Evolutionary conservation across 116 monocot genomes (phyloP), one percentile per base, ranked within the genome.

Genomic region (Posidonia oceanica): DNA sequence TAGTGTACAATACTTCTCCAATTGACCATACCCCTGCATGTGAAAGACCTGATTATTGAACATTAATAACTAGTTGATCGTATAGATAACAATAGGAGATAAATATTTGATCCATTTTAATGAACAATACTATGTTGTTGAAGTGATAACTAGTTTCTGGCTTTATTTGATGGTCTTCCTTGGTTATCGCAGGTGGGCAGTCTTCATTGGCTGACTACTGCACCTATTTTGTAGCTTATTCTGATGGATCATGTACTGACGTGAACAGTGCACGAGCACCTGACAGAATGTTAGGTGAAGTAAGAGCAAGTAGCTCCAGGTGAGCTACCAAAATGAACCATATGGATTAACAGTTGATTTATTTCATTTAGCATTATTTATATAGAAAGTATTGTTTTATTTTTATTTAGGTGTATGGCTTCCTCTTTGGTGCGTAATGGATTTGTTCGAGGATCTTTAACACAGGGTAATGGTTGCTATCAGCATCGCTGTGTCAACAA

Each of bases 171-270:
- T 41, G 12, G 12, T 58, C 14, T 59, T 61, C 3, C 48, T 72
- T 65, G 38, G 38, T 69, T 59, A 36, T 17, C 78, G 73, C 82
- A 97, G 97, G 97, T 74, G 97, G 97, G 17, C 97, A 97, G 54
- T 97, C 97, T 72, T 98, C 93, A 41, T 76, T 98, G 79, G 98
- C 98, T 20, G 98, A 98, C 51, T 98, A 98, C 80, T 98, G 98
- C 77, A 84, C 98, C 54, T 98, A 98, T 75, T 98, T 84, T 78
- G 93, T 98, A 54, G 93, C 98, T 68, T 98, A 98, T 82, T 92
- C 98, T 74, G 98, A 98, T 90, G 98, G 98, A 66, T 92, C 89
- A 39, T 98, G 98, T 75, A 98, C 98, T 20, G 93, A 98, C 44
- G 67, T 71, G 69, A 98, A 87, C 70, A 89, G 93, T 71, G 93